phyloP scores from a whole-genome alignment of 371 early-diverging fungal species.

The Mortierella sp. region DNA sequence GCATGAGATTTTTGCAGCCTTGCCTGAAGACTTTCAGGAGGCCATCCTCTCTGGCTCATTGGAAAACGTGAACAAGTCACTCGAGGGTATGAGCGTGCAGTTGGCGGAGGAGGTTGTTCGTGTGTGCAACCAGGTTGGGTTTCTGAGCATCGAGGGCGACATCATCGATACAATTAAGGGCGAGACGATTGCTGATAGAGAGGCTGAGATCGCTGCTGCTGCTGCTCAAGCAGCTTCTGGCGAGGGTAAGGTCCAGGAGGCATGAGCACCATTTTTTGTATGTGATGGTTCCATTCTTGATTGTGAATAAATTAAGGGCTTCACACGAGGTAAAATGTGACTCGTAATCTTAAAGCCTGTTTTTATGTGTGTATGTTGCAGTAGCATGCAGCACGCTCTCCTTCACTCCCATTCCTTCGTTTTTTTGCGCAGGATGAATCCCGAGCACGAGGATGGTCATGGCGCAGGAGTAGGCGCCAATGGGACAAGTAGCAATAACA shows the following conservation, averaged over 20 bases:
- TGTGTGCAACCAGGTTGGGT: conserved; percentile 81
- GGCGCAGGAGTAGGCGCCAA: neutral
- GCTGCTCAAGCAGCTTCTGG: conserved; percentile 26
- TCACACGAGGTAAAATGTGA: too few species aligned
- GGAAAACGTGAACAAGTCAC: conserved; percentile 84
- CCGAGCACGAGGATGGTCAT: conserved; percentile 4
- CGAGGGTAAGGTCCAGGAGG: conserved; percentile 8
- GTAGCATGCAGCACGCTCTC: too few species aligned
- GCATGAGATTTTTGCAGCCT: conserved; percentile 71
- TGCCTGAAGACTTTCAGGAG: conserved; percentile 80
- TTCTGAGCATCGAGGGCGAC: conserved; percentile 72
- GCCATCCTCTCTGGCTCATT: conserved; percentile 82
- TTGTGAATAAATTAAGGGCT: too few species aligned
- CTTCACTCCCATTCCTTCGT: neutral
- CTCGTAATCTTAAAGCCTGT: too few species aligned
- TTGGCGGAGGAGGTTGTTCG: conserved; percentile 81
- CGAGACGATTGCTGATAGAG: conserved; percentile 48
- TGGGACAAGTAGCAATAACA: too few species aligned
- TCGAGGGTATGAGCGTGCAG: conserved; percentile 73
- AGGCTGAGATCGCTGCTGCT: conserved; percentile 51
- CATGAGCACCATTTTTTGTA: too few species aligned
- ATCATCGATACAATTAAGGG: conserved; percentile 61
- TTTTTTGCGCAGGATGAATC: conserved; percentile 21
- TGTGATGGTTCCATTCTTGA: too few species aligned
- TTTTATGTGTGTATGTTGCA: too few species aligned